Evolutionary conservation across 2,329 filamentous ascomycete species (phyloP).

Genomic region (Hypoxylon sp.): DNA sequence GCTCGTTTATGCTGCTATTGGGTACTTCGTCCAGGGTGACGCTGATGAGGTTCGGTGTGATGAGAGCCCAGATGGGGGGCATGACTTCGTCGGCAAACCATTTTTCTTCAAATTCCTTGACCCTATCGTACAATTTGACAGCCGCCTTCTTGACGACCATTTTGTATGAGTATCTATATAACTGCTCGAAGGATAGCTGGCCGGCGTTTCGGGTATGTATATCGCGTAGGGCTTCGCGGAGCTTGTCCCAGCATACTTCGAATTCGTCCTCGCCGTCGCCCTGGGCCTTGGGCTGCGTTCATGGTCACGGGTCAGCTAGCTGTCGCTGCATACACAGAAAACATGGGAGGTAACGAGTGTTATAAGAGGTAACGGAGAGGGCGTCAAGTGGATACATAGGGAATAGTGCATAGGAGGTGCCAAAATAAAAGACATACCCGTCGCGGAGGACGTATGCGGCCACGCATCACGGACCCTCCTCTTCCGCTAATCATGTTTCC

Average conservation of each 20-base stretch:
- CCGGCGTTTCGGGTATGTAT: constrained; percentile 95
- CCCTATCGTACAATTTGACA: constrained; percentile 78
- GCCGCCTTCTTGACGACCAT: constrained; percentile 91
- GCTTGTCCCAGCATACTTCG: constrained; percentile 81
- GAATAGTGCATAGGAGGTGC: not conserved
- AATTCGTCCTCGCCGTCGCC: constrained; percentile 75
- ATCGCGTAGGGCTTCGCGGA: constrained; percentile 79
- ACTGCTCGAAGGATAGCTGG: constrained; percentile 88
- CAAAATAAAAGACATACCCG: constrained; percentile 38
- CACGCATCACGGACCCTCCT: constrained; percentile 42
- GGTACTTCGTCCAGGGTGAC: constrained; percentile 64
- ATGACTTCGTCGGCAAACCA: constrained; percentile 83
- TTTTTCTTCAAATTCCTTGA: constrained; percentile 79
- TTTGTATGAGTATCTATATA: constrained; percentile 94
- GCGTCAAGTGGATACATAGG: not conserved
- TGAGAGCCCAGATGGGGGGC: constrained; percentile 71
- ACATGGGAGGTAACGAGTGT: not conserved
- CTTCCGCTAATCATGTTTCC: constrained; percentile 46
- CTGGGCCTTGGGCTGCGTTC: constrained; percentile 44
- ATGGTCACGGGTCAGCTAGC: constrained; percentile 15
- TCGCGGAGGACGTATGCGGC: constrained; percentile 46
- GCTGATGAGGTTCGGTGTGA: constrained; percentile 71
- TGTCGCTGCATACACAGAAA: not conserved
- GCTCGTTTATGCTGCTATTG: constrained; percentile 76
- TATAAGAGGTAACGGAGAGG: not conserved